A percentile compares a stretch with the other conserved stretches of the same genome.
Evolutionary conservation across 495 filamentous ascomycete genomes (phyloP).

Genomic region (Trichoderma gamsii): DNA sequence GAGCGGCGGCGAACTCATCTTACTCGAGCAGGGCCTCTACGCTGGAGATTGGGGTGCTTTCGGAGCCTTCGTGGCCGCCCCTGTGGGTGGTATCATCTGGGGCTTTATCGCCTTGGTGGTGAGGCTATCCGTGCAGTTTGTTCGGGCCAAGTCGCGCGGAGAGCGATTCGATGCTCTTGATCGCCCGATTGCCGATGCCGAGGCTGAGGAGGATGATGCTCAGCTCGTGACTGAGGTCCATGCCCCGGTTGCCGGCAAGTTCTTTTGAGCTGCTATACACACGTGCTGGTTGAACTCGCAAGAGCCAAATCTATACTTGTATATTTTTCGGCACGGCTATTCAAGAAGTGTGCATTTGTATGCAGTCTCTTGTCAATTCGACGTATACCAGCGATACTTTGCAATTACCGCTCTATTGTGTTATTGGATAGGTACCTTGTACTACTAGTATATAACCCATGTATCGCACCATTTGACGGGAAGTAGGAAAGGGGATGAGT

Average conservation of each 20-base stretch:
- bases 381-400: too few species aligned
- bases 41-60: constrained; percentile 68
- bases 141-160: constrained; percentile 45
- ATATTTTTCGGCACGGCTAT: too few species aligned
- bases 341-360: too few species aligned
- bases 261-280: constrained; percentile 35
- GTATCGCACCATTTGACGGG: too few species aligned
- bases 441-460: too few species aligned
- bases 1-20: constrained; percentile 57
- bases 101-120: constrained; percentile 51
- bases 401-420: too few species aligned
- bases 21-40: constrained; percentile 65
- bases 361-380: too few species aligned
- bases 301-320: too few species aligned
- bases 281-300: too few species aligned
- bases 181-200: constrained; percentile 33
- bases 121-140: constrained; percentile 48
- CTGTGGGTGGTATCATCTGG: constrained; percentile 65
- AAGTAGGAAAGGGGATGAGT: too few species aligned
- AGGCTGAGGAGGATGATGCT: constrained; percentile 24
- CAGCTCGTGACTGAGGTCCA: constrained; percentile 26
- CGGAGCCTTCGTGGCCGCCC: constrained; percentile 73
- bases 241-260: constrained; percentile 43
- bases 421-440: too few species aligned
- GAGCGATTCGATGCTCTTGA: constrained; percentile 59